Evolutionary conservation across 192 early-diverging fungal species (phyloP), one percentile per base, ranked within the genome.

Genomic region (Podila epicladia): DNA sequence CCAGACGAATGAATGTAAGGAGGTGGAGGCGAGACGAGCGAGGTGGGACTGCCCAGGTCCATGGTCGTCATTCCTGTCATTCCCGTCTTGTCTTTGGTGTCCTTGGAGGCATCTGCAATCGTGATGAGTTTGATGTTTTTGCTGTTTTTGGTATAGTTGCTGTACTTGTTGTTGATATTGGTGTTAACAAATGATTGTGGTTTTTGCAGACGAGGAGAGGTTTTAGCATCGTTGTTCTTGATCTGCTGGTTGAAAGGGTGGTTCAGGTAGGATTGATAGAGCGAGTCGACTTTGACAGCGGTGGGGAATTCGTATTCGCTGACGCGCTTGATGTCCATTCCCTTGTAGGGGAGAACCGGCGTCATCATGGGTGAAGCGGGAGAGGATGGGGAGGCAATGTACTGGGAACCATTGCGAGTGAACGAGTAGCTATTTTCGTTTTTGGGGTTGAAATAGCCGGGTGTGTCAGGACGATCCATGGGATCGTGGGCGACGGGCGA

Each of bases 21-120:
- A n/a, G 75, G 75, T 48, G 75, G 75, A 49, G 75, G 75, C n/a
- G 74, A 76, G 63, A 65, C 63, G 6, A 69, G 75, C 17, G 69
- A 78, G 19, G 64, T 71, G 1, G 75, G 75, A 26, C 69, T 71
- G 33, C 55, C 31, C 22, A 78, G 15, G 55, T 13, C 64, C 15
- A 31, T 53, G 20, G 49, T 11, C 5, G 63, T 50, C n/a, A 64
- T 58, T 37, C 69, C 64, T 2, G 63, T 50, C n/a, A 64, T 58
- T 37, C 69, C 64, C 41, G 38, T 60, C n/a, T 67, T 67, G 1
- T 22, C 38, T 17, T 73, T 73, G 13, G 41, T 45, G 41, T 45
- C 41, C 41, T 45, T 45, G 41, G 9, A 41, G 2, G 41, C 12
- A 41, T 41, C 41, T 15, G 41, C 41, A 26, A 71, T 76, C 13